phyloP scores from a whole-genome alignment of 306 rosid genomes.

The Sesbania bispinosa region DNA sequence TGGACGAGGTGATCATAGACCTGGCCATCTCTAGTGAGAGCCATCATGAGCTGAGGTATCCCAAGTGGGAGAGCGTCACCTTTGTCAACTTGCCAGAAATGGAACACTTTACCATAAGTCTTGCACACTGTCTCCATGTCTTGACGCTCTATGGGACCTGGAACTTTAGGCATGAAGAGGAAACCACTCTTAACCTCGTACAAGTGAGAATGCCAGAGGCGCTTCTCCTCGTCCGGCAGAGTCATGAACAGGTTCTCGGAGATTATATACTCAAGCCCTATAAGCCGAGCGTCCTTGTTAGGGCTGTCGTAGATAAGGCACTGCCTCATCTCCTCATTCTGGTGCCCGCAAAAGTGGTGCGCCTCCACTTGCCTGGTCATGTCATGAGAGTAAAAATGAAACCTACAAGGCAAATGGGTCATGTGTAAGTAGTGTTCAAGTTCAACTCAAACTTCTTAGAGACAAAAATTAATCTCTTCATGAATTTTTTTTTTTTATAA shows the following conservation, averaged over 20 bases:
- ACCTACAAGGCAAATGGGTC: too few relatives aligned
- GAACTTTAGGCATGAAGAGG: slow-evolving; percentile 55
- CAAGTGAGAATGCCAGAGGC: slow-evolving; percentile 77
- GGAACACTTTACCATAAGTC: slow-evolving; percentile 79
- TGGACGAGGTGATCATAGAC: slow-evolving; percentile 35
- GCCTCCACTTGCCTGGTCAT: slow-evolving; percentile 89
- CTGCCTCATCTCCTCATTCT: slow-evolving; percentile 79
- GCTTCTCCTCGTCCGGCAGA: slow-evolving; percentile 75
- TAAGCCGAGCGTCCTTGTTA: slow-evolving; percentile 33
- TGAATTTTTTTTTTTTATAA: too few relatives aligned
- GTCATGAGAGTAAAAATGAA: slow-evolving; percentile 72
- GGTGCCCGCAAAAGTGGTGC: slow-evolving; percentile 77
- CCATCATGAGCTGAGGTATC: slow-evolving; percentile 71
- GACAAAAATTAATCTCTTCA: neutral
- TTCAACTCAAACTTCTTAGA: neutral
- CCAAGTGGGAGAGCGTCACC: slow-evolving; percentile 67
- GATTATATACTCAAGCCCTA: slow-evolving; percentile 65
- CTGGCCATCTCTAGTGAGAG: slow-evolving; percentile 74
- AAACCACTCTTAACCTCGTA: slow-evolving; percentile 81
- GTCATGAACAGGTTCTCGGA: slow-evolving; percentile 56
- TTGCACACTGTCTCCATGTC: slow-evolving; percentile 63
- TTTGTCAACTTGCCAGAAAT: slow-evolving; percentile 79
- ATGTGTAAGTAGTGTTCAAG: too few relatives aligned
- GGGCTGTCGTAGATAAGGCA: slow-evolving; percentile 68
- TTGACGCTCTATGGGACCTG: slow-evolving; percentile 38